Evolutionary conservation across 129 eudicot genomes (phyloP).

Genomic region (Scalesia atractyloides): DNA sequence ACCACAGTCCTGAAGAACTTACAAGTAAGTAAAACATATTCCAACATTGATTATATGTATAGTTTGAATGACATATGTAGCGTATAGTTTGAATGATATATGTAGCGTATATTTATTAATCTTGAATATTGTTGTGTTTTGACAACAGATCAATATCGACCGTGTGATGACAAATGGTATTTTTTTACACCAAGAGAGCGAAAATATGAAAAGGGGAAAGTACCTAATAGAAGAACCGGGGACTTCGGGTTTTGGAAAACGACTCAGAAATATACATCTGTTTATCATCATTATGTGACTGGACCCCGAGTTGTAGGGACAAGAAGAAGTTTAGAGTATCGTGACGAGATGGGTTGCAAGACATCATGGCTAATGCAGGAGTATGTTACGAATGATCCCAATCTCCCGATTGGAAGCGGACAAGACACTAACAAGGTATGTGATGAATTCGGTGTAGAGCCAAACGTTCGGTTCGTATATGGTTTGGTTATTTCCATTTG

Average conservation of each 20-base stretch:
- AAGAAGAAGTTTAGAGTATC: not conserved
- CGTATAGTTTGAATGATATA: too few relatives aligned
- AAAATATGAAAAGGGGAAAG: not conserved
- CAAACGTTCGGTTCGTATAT: not conserved
- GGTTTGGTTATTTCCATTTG: too few relatives aligned
- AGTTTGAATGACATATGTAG: too few relatives aligned
- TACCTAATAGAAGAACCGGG: not conserved
- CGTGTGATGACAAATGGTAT: conserved; percentile 2
- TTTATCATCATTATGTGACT: not conserved
- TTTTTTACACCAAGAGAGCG: conserved; percentile 1
- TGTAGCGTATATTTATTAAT: too few relatives aligned
- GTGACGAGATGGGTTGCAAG: not conserved
- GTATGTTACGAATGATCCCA: not conserved
- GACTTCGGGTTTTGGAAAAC: not conserved
- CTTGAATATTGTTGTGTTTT: not conserved
- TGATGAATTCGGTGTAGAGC: not conserved
- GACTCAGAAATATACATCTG: not conserved
- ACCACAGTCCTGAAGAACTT: too few relatives aligned
- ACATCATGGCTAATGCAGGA: not conserved
- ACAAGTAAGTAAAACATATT: too few relatives aligned
- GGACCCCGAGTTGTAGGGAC: not conserved
- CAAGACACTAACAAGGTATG: not conserved
- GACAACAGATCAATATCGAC: not conserved
- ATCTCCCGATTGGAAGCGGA: not conserved
- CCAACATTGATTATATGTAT: too few relatives aligned